These are phyloP conservation scores for Diversispora epigaea DNA, from an alignment of 192 early-diverging fungal genomes.

Conservation along the genomic window DNA sequence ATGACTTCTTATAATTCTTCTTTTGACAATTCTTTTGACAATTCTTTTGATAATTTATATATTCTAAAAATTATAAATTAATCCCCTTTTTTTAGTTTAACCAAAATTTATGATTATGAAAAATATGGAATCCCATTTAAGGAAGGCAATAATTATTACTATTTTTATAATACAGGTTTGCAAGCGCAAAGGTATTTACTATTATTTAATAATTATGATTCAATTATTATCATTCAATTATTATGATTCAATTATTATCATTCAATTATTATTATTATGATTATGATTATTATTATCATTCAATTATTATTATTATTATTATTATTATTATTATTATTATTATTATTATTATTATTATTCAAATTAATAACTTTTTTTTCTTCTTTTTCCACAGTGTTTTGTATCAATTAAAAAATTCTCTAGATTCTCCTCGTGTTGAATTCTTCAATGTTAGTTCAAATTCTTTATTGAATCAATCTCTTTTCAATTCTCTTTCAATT, in stretches of 20 bases:
- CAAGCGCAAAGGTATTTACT: slow-evolving; percentile 49
- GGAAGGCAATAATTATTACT: slow-evolving; percentile 63
- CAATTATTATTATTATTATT: no score
- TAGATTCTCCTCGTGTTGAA: slow-evolving; percentile 21
- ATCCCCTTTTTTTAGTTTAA: slow-evolving; percentile 40
- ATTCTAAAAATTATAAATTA: slow-evolving; percentile 6
- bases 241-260: no score
- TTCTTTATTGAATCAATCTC: slow-evolving; percentile 44
- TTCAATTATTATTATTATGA: no score
- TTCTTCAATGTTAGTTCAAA: slow-evolving; percentile 43
- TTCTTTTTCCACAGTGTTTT: slow-evolving; percentile 38
- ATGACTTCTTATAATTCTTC: no score
- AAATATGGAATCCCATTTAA: slow-evolving; percentile 56
- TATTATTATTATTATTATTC: background rate
- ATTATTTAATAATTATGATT: background rate
- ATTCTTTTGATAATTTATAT: background rate
- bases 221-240: background rate
- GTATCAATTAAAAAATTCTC: slow-evolving; percentile 44
- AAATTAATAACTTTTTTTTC: background rate
- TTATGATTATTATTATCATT: background rate
- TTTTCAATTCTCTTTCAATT: background rate
- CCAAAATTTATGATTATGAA: slow-evolving; percentile 59
- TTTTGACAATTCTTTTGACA: background rate
- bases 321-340: no score
- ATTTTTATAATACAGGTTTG: slow-evolving; percentile 61